These are phyloP conservation scores for Cyberlindnera xylosilytica DNA, from an alignment of 805 yeast genomes.

Conservation along the genomic window DNA sequence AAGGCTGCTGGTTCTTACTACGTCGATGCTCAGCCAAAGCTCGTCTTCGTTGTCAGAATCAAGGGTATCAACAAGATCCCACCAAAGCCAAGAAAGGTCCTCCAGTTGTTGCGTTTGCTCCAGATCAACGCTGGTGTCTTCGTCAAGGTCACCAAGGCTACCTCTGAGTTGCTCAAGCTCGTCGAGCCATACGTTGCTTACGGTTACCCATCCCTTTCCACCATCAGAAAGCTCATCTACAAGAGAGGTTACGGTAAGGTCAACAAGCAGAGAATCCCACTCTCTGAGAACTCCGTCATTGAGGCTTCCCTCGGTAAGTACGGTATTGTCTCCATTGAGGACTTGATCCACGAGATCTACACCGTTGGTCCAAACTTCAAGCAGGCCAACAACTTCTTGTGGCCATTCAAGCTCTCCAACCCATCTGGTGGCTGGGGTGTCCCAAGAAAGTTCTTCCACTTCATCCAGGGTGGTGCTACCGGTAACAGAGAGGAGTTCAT, in stretches of 20 bases:
- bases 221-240: conserved; percentile 90
- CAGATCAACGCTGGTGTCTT: conserved; percentile 95
- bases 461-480: conserved; percentile 96
- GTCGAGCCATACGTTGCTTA: conserved; percentile 96
- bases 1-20: conserved; percentile 92
- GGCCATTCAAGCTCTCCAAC: conserved; percentile 97
- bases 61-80: conserved; percentile 99
- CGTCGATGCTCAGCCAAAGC: conserved; percentile 92
- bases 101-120: conserved; percentile 88
- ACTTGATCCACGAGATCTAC: conserved; percentile 93
- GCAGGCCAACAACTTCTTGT: conserved; percentile 96
- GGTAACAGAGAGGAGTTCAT: conserved; percentile 98
- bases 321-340: conserved; percentile 91
- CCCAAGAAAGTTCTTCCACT: conserved; percentile 94
- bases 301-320: conserved; percentile 87
- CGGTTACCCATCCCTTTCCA: conserved; percentile 94
- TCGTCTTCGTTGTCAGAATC: conserved; percentile 93
- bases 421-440: conserved; percentile 99
- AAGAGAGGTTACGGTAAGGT: conserved; percentile 98
- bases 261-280: conserved; percentile 92
- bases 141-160: conserved; percentile 94
- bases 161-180: conserved; percentile 85
- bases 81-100: conserved; percentile 98
- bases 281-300: conserved; percentile 82
- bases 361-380: conserved; percentile 98